Percentiles rank a stretch among this genome's conserved stretches.
Evolutionary conservation across 345 rosid species (phyloP).

Genomic region (Populus tremula): DNA sequence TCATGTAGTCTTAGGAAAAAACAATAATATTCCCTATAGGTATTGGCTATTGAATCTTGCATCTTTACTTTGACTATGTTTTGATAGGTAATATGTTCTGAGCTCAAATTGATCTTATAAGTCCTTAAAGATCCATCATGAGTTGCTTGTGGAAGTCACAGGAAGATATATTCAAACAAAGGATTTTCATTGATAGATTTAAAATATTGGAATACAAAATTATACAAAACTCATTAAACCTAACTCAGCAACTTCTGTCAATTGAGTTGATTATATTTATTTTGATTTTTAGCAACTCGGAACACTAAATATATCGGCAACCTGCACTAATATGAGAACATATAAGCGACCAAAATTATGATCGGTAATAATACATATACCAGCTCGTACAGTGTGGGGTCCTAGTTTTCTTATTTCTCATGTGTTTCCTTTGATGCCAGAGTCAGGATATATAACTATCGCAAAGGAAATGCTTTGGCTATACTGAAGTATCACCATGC

Average conservation of each 20-base stretch:
- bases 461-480: constrained; percentile 82
- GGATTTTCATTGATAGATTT: no score
- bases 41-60: neutral
- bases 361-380: no score
- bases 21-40: neutral
- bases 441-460: constrained; percentile 70
- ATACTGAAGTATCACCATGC: constrained; percentile 82
- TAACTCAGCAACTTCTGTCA: no score
- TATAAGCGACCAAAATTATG: no score
- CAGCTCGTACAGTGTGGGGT: neutral
- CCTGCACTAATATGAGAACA: no score
- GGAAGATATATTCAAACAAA: no score
- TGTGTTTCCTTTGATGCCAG: constrained; percentile 40
- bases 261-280: no score
- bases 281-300: neutral
- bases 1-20: neutral
- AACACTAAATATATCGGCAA: neutral
- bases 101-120: neutral
- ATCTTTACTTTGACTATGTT: no score
- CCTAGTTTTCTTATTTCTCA: neutral
- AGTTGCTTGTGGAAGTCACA: no score
- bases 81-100: neutral
- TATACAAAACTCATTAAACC: no score
- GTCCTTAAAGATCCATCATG: no score
- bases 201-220: no score